Evolutionary conservation across 805 yeast species (phyloP), one percentile per base, ranked within the genome.

Genomic region (Metschnikowia kofuensis): DNA sequence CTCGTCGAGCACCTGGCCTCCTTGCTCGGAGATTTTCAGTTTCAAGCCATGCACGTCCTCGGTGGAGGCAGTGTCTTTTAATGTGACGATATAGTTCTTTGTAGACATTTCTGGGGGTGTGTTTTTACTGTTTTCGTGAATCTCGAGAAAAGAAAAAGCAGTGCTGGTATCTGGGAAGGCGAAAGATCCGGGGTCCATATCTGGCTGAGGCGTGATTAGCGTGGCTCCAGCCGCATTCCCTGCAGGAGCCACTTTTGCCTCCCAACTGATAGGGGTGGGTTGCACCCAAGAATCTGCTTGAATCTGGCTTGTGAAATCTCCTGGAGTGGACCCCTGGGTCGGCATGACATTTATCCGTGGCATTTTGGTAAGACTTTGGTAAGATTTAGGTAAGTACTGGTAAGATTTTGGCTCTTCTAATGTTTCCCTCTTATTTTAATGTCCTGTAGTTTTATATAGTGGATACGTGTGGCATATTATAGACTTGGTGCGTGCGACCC

Each of bases 1-100:
- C 54, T 84, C 87, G 53, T 77, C 80, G 43, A 78, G 76, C 61
- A 85, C 75, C 45, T 71, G 73, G 45, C 88, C 89, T 37, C 89
- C 89, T 45, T 80, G 58, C 34, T 77, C 73, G 30, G 61, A 41
- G 51, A 83, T 64, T 48, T 74, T 70, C 45, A 73, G 68, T 60
- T 84, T 82, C 67, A 83, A 61, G 36, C 64, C 39, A 27, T 63
- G 53, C 36, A 70, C 58, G 44, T 75, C 76, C 29, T 68, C 66
- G 38, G 70, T 75, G 41, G 74, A 58, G 48, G 70, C 73, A 28
- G 67, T 49, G 29, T 77, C 81, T 56, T 76, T 74, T 48, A 78
- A 71, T 35, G 81, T 76, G 49, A 78, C 65, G 44, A 77, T 74
- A 58, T 65, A 67, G 40, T 64, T 52, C 54, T 71, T 72, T 34